phyloP scores from a whole-genome alignment of 768 basidiomycete genomes.

The Leucocoprinus birnbaumii region DNA sequence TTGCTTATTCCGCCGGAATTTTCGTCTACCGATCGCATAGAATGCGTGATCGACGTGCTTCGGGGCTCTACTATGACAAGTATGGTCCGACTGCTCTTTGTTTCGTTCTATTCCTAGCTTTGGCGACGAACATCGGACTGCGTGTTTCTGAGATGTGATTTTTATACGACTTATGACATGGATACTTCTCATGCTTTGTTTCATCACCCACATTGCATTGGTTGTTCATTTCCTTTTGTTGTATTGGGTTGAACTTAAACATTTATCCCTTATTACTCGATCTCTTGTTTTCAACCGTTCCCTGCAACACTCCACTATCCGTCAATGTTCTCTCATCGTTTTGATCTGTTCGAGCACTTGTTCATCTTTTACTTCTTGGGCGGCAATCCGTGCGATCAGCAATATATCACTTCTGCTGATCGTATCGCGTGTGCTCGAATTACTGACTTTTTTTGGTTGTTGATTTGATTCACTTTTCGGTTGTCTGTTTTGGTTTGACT shows the following conservation, averaged over 20 bases:
- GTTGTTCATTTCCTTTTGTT: neutral
- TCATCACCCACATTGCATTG: constrained; percentile 7
- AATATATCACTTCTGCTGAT: constrained; percentile 5
- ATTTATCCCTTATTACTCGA: neutral
- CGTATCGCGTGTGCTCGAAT: too few species aligned
- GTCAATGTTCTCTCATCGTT: neutral
- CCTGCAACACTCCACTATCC: neutral
- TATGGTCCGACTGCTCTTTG: constrained; percentile 82
- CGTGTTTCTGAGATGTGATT: constrained; percentile 54
- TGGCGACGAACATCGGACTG: constrained; percentile 74
- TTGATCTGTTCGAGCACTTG: neutral
- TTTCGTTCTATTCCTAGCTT: constrained; percentile 60
- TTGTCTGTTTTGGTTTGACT: neutral
- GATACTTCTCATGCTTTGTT: neutral
- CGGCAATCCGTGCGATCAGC: neutral
- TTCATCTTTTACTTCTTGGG: neutral
- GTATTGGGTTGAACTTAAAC: neutral
- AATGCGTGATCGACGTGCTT: constrained; percentile 68
- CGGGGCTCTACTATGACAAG: constrained; percentile 87
- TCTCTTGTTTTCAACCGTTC: too few species aligned
- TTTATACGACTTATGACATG: neutral
- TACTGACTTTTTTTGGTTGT: too few species aligned
- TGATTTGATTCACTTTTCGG: neutral
- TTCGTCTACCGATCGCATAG: constrained; percentile 74
- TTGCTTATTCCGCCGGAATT: constrained; percentile 81